phyloP scores from a whole-genome alignment of 106 monocot genomes.

The Iris macrosiphon region DNA sequence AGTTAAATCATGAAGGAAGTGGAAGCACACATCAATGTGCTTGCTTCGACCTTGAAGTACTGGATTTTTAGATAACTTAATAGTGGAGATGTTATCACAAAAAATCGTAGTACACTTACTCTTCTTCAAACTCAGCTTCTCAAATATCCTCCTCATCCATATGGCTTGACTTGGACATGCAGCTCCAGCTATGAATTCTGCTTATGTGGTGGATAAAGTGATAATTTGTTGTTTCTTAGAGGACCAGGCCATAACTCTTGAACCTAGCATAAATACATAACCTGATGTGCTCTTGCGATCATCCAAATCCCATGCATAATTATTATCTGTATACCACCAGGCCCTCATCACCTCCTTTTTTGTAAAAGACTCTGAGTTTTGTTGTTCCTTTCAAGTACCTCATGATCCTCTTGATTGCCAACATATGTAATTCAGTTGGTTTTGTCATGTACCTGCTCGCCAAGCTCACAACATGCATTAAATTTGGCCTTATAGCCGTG shows the following conservation, averaged over 20 bases:
- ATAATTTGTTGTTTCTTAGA: constrained; percentile 8
- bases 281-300: constrained; percentile 7
- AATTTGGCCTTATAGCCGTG: too few species aligned
- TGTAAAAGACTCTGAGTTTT: too few species aligned
- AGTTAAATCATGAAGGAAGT: neutral
- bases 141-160: constrained; percentile 4
- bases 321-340: constrained; percentile 1
- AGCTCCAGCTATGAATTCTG: neutral
- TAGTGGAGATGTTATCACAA: neutral
- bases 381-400: too few species aligned
- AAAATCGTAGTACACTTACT: neutral
- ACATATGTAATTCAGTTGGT: neutral
- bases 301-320: neutral
- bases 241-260: neutral
- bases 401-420: constrained; percentile 4
- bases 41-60: constrained; percentile 2
- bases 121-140: constrained; percentile 1
- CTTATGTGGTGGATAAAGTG: constrained; percentile 11
- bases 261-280: constrained; percentile 2
- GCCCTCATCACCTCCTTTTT: too few species aligned
- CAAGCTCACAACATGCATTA: too few species aligned
- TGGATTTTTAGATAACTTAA: constrained; percentile 2
- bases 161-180: constrained; percentile 3
- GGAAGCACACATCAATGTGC: too few species aligned
- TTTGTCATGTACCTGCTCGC: neutral